Evolutionary conservation across 495 filamentous ascomycete genomes (phyloP), one percentile per base, ranked within the genome.

Genomic region (Geoglossum glabrum): DNA sequence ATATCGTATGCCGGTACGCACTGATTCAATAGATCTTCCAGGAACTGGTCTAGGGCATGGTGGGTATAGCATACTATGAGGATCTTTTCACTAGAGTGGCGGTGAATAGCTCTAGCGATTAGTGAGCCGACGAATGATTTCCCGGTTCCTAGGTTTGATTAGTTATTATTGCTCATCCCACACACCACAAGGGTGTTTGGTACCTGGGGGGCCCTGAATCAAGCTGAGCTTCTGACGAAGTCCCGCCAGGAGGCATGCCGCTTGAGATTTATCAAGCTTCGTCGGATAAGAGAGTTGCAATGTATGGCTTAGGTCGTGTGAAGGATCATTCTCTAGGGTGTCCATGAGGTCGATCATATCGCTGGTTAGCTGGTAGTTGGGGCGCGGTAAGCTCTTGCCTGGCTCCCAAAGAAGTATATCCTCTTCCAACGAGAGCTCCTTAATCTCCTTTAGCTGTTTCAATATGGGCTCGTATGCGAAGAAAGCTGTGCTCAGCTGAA

Each of bases 161-260:
- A 34, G 31, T 11, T 34, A 11, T 5, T 34, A 34, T 34, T 5
- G 11, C 5, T 11, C 11, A 34, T 5, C 5, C n/a, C n/a, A 34
- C 5, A 34, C 11, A 34, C 21, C 27, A 55, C 17, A 6, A 10
- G 36, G 9, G 13, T 4, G 17, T 4, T 56, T 58, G 69, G 49
- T 72, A 84, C 83, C 84, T 68, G 86, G 86, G 0, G 86, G 85
- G 0, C 86, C 86, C 67, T 90, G 85, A 15, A 89, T 82, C 1
- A 83, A 63, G 62, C 79, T 80, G 3, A 89, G 70, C 15, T 64
- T 66, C 25, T 75, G 76, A 0, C 58, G 68, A 38, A 90, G 61
- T 0, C 78, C 78, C 2, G 71, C 64, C 11, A 80, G 30, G 0
- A 90, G 60, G 17, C 81, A 83, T 0, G 69, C 59, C 4, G 73